Percentiles rank a stretch among this genome's conserved stretches.
Conservation (phyloP, 495 filamentous ascomycete genomes). For the Glonium stellatum region DNA sequence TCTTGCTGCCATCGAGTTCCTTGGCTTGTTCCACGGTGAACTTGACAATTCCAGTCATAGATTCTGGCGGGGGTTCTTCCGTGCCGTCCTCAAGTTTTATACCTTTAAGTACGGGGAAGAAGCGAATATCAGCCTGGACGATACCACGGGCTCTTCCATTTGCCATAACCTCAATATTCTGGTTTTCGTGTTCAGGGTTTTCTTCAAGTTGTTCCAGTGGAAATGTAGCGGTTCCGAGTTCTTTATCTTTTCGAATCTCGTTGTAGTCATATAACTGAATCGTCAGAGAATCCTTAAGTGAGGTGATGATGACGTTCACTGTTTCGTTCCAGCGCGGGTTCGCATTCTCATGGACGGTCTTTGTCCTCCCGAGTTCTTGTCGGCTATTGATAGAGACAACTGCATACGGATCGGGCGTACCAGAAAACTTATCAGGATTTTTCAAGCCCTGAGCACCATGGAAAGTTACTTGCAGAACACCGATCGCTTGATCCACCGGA, state of each 20-base stretch:
- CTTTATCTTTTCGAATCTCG: conserved; percentile 91
- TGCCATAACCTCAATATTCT: conserved; percentile 74
- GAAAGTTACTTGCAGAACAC: conserved; percentile 83
- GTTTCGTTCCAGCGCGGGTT: conserved; percentile 96
- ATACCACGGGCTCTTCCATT: conserved; percentile 78
- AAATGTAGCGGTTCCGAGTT: conserved; percentile 81
- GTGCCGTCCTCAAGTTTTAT: conserved; percentile 67
- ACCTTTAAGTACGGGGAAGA: conserved; percentile 86
- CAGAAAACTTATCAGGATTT: conserved; percentile 88
- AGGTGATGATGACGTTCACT: conserved; percentile 86
- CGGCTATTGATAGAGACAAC: conserved; percentile 80
- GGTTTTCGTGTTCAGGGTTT: conserved; percentile 69
- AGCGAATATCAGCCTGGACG: conserved; percentile 74
- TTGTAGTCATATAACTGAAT: conserved; percentile 87
- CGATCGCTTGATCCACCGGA: conserved; percentile 90
- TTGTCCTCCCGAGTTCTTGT: conserved; percentile 74
- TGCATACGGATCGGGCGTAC: conserved; percentile 88
- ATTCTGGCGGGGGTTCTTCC: conserved; percentile 70
- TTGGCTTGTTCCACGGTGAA: conserved; percentile 94
- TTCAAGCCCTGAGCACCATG: conserved; percentile 87
- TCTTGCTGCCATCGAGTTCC: conserved; percentile 86
- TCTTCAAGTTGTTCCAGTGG: conserved; percentile 73
- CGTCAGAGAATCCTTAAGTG: conserved; percentile 76
- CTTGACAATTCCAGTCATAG: conserved; percentile 84
- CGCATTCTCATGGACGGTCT: conserved; percentile 72